These are phyloP conservation scores for Apiotrichum gracile DNA, from an alignment of 1,284 basidiomycete genomes.

Conservation along the genomic window DNA sequence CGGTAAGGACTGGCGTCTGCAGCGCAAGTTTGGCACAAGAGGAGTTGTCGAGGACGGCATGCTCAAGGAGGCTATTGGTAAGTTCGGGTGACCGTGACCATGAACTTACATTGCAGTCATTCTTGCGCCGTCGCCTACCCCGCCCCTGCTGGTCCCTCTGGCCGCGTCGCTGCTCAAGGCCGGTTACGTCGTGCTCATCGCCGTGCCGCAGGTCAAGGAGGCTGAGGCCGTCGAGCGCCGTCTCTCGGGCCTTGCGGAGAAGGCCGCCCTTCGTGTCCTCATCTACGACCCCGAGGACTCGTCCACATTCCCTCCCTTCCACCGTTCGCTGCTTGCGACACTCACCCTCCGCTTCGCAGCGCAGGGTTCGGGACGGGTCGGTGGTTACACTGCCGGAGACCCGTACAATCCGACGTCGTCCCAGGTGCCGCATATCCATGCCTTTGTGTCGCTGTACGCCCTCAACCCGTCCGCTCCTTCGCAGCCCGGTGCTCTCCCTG, in stretches of 20 bases:
- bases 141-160: slow-evolving; percentile 37
- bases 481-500: slow-evolving; percentile 40
- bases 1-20: slow-evolving; percentile 10
- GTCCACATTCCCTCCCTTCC: slow-evolving; percentile 44
- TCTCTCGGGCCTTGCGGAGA: slow-evolving; percentile 36
- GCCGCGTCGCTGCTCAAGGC: slow-evolving; percentile 39
- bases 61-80: slow-evolving; percentile 45
- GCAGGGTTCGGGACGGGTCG: background rate
- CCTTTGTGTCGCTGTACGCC: slow-evolving; percentile 43
- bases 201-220: slow-evolving; percentile 41
- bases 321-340: slow-evolving; percentile 42
- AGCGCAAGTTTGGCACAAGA: slow-evolving; percentile 23
- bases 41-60: slow-evolving; percentile 42
- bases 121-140: slow-evolving; percentile 39
- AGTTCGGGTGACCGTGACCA: slow-evolving; percentile 3
- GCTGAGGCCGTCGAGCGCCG: slow-evolving; percentile 42
- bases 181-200: slow-evolving; percentile 45
- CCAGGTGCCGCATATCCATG: slow-evolving; percentile 39
- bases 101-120: slow-evolving; percentile 30
- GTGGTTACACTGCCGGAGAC: slow-evolving; percentile 18
- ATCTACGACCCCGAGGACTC: slow-evolving; percentile 45
- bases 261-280: slow-evolving; percentile 39
- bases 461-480: slow-evolving; percentile 36
- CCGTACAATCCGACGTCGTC: slow-evolving; percentile 36
- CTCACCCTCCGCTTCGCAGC: slow-evolving; percentile 43